phyloP scores from a whole-genome alignment of 805 yeast species.

The Candida maltosa region DNA sequence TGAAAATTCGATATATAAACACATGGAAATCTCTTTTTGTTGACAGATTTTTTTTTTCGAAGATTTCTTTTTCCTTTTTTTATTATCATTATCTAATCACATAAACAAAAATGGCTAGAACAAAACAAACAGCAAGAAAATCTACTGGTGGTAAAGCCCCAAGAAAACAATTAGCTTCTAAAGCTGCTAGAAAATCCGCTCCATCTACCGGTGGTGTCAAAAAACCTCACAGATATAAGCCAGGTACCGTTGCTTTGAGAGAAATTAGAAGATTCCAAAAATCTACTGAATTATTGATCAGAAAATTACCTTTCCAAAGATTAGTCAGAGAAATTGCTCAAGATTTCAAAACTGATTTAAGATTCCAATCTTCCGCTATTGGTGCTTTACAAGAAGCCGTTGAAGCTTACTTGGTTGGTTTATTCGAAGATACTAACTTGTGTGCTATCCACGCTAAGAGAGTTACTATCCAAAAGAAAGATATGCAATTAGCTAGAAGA shows the following conservation, averaged over 20 bases:
- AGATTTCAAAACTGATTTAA: slow-evolving; percentile 87
- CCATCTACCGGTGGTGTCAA: slow-evolving; percentile 92
- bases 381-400: slow-evolving; percentile 98
- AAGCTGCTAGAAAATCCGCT: slow-evolving; percentile 91
- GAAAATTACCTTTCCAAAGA: slow-evolving; percentile 97
- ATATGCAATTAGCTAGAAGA: slow-evolving; percentile 96
- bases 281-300: slow-evolving; percentile 89
- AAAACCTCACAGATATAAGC: slow-evolving; percentile 95
- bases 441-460: slow-evolving; percentile 99
- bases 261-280: slow-evolving; percentile 98
- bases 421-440: slow-evolving; percentile 96
- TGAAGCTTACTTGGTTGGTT: slow-evolving; percentile 94
- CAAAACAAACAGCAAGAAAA: slow-evolving; percentile 92
- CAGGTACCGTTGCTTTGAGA: slow-evolving; percentile 95
- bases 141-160: slow-evolving; percentile 96
- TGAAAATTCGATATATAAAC: background rate
- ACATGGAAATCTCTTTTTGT: background rate
- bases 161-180: slow-evolving; percentile 89
- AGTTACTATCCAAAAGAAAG: slow-evolving; percentile 98
- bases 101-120: slow-evolving; percentile 87
- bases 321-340: slow-evolving; percentile 94
- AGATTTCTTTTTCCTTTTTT: background rate
- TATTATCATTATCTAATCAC: slow-evolving; percentile 11
- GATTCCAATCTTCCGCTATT: slow-evolving; percentile 96
- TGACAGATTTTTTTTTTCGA: background rate